Evolutionary conservation across 2,329 filamentous ascomycete genomes (phyloP).

Genomic region (Penicillium fuscoglaucum): DNA sequence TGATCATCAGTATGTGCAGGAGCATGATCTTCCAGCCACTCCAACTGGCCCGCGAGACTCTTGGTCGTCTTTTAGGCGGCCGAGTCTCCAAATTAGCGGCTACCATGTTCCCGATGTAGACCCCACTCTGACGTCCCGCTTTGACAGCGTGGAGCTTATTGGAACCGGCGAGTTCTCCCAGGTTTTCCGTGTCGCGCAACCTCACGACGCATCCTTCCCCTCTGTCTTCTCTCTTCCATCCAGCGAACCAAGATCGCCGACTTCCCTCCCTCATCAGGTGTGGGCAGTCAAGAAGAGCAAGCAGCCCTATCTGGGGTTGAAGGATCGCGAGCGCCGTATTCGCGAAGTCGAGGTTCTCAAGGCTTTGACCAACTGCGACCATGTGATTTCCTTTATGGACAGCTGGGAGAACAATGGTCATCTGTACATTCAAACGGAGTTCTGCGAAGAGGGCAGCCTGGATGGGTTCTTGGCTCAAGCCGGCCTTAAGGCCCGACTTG

Average conservation of each 20-base stretch:
- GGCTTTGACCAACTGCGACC: slow-evolving; percentile 74
- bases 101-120: slow-evolving; percentile 74
- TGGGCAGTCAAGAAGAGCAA: slow-evolving; percentile 95
- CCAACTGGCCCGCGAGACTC: slow-evolving; percentile 69
- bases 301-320: slow-evolving; percentile 72
- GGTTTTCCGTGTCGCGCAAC: slow-evolving; percentile 73
- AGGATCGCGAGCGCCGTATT: slow-evolving; percentile 79
- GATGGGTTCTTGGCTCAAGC: slow-evolving; percentile 81
- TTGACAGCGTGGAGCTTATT: slow-evolving; percentile 75
- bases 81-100: slow-evolving; percentile 68
- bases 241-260: slow-evolving; percentile 53
- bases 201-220: slow-evolving; percentile 39
- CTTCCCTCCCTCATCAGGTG: slow-evolving; percentile 59
- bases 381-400: slow-evolving; percentile 80
- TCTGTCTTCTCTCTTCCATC: slow-evolving; percentile 50
- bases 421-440: slow-evolving; percentile 97
- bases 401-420: slow-evolving; percentile 84
- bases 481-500: slow-evolving; percentile 79
- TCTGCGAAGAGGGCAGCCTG: slow-evolving; percentile 89
- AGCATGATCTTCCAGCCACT: slow-evolving; percentile 68
- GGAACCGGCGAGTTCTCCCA: slow-evolving; percentile 91
- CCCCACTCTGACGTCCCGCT: slow-evolving; percentile 69
- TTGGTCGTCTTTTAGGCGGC: slow-evolving; percentile 60
- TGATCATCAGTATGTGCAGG: slow-evolving; percentile 43
- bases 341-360: slow-evolving; percentile 80